Conservation (phyloP, 805 yeast genomes). For the Ogataea paradorogensis region DNA sequence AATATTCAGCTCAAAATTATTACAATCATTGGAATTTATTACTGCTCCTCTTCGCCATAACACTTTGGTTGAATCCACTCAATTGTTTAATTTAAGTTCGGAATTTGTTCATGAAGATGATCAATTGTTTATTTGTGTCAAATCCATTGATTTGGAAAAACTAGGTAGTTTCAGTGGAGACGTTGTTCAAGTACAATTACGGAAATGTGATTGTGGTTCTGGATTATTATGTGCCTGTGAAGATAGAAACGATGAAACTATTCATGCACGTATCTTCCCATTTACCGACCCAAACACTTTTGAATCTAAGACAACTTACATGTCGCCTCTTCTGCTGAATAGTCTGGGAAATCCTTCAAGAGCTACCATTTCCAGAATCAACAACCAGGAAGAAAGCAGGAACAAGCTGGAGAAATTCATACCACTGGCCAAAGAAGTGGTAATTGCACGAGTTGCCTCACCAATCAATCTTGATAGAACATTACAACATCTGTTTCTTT, state of each 20-base stretch:
- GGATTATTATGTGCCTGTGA: constrained; percentile 22
- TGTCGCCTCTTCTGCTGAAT: constrained; percentile 61
- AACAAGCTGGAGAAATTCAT: constrained; percentile 24
- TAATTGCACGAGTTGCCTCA: constrained; percentile 64
- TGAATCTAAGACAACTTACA: constrained; percentile 39
- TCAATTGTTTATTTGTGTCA: constrained; percentile 44
- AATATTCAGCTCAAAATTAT: constrained; percentile 5
- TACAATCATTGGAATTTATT: constrained; percentile 12
- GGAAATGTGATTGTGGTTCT: constrained; percentile 15
- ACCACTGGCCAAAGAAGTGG: constrained; percentile 59
- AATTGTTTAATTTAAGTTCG: constrained; percentile 9
- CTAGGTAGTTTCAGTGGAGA: constrained; percentile 73
- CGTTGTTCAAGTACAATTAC: constrained; percentile 38
- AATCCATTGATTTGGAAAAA: constrained; percentile 48
- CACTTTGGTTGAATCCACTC: constrained; percentile 20
- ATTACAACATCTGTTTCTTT: constrained; percentile 57
- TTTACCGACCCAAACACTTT: constrained; percentile 61
- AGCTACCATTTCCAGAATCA: constrained; percentile 16
- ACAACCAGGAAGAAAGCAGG: constrained; percentile 23
- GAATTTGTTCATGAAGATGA: constrained; percentile 40
- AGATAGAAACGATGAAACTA: constrained; percentile 2
- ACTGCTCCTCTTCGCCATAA: constrained; percentile 9
- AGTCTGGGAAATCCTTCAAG: constrained; percentile 42
- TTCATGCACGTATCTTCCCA: constrained; percentile 47
- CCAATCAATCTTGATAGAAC: constrained; percentile 65